Percentiles rank a stretch among this genome's conserved stretches.
These are phyloP conservation scores for Ceratocystis diversiconidia DNA, from an alignment of 2,329 filamentous ascomycete species.

Conservation along the genomic window DNA sequence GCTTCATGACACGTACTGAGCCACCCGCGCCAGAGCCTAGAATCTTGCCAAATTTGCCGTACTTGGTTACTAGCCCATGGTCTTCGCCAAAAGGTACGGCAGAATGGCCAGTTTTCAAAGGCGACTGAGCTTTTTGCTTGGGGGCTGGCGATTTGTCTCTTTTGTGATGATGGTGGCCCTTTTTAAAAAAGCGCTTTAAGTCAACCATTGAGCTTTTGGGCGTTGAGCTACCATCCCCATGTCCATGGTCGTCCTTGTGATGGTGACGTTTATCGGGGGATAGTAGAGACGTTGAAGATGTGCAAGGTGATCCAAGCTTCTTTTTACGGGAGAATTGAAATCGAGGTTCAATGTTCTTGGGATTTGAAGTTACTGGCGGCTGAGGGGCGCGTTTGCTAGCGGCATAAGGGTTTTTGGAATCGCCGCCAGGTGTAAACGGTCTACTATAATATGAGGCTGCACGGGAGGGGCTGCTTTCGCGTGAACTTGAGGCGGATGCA, in stretches of 20 bases:
- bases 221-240: constrained; percentile 22
- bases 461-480: constrained; percentile 49
- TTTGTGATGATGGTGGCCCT: constrained; percentile 49
- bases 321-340: constrained; percentile 75
- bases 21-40: constrained; percentile 88
- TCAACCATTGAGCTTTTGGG: constrained; percentile 76
- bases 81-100: constrained; percentile 74
- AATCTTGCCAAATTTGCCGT: constrained; percentile 89
- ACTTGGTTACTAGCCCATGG: constrained; percentile 77
- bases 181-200: constrained; percentile 90
- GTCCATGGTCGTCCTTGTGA: constrained; percentile 11
- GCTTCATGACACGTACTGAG: constrained; percentile 86
- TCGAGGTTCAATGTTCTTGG: constrained; percentile 51
- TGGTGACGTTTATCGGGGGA: constrained; percentile 36
- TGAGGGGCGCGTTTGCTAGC: constrained; percentile 63
- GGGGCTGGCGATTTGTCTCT: constrained; percentile 48
- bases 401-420: constrained; percentile 75
- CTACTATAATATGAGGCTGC: constrained; percentile 54
- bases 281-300: constrained; percentile 35
- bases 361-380: constrained; percentile 38
- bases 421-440: constrained; percentile 64
- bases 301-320: constrained; percentile 43
- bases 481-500: constrained; percentile 42
- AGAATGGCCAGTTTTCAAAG: constrained; percentile 36
- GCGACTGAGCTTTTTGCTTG: constrained; percentile 46